Base-by-base conservation (phyloP, 2,329 filamentous ascomycete genomes). In the Exophiala xenobiotica region DNA sequence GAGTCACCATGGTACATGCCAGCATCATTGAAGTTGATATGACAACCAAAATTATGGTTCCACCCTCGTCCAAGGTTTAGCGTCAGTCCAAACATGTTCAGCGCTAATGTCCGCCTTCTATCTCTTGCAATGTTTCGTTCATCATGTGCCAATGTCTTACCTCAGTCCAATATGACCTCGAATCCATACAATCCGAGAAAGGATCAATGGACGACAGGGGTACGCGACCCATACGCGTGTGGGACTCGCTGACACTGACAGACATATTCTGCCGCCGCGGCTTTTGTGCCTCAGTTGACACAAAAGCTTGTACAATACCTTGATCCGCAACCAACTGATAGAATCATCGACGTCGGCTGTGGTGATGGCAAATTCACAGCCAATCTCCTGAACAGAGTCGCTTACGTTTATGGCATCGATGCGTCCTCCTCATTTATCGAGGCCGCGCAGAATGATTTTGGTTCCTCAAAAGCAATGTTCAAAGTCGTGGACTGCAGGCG, bases 251-350 rank as follows among this genome's bases (percentile, higher is more conserved):
- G 12, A 33, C 16, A 14, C 11, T 33, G 5, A 33, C 29, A 33
- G 29, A 33, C 12, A 33, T 86, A 86, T 63, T 78, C 82, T 53
- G 70, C 78, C 51, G 77, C 81, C 1, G 83, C 82, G 6, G 78
- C 79, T 0, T 86, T 86, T 60, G 82, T 86, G 6, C 82, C 83
- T 3, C 80, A 82, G 61, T 70, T 86, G 7, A 77, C 82, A 1
- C 74, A 72, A 12, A 83, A 81, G 53, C 73, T 86, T 4, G 61
- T 83, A 8, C 65, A 72, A 39, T 85, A 80, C 76, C 71, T 86
- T 0, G 75, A 83, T 57, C 74, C 82, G 0, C 73, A 81, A 51
- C 72, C 75, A 22, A 76, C 80, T 56, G 82, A 86, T 62, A 64
- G 70, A 12, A 74, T 86, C 18, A 70, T 86, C 1, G 83, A 86